Evolutionary conservation across 768 basidiomycete species (phyloP).

Genomic region (Mrakia frigida): DNA sequence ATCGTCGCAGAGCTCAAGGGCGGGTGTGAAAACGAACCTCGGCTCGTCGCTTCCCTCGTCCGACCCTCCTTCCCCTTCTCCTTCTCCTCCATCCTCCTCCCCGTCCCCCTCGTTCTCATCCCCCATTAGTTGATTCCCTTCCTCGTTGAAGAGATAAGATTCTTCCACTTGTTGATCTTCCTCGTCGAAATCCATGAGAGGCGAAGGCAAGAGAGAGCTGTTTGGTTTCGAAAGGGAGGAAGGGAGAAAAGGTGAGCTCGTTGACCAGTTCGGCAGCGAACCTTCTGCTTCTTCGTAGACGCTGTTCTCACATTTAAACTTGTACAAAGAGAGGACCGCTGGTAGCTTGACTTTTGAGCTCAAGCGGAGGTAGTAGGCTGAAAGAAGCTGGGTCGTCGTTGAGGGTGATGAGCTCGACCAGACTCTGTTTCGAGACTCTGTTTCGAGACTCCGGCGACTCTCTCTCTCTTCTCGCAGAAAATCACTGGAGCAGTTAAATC

Average conservation of each 20-base stretch:
- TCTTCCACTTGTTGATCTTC: background rate
- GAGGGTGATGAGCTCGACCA: no score
- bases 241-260: background rate
- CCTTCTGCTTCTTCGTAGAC: no score
- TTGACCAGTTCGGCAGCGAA: background rate
- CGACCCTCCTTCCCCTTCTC: constrained; percentile 1
- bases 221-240: background rate
- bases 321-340: no score
- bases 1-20: background rate
- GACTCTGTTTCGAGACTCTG: no score
- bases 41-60: constrained; percentile 1
- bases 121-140: background rate
- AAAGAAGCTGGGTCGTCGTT: no score
- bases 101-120: constrained; percentile 5
- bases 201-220: no score
- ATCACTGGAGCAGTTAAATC: background rate
- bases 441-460: no score
- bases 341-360: no score
- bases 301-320: no score
- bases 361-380: no score
- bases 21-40: background rate
- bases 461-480: background rate
- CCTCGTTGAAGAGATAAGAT: background rate
- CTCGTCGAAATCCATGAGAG: constrained; percentile 25
- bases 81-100: constrained; percentile 34